phyloP scores from a whole-genome alignment of 371 early-diverging fungal genomes.

The Mucor saturninus region DNA sequence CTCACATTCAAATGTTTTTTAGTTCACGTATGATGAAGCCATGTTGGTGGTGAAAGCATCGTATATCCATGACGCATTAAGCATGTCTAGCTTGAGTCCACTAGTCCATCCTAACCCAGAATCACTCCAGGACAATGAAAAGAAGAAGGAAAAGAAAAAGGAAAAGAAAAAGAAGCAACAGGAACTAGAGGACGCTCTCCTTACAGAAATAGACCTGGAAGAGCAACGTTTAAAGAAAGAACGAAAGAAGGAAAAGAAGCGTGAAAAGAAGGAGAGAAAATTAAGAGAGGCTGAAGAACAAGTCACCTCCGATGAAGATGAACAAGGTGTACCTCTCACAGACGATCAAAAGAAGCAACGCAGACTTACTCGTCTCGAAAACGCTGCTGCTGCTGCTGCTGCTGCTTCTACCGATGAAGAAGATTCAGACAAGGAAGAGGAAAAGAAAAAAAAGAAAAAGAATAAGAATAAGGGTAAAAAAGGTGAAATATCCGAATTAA shows the following conservation, averaged over 20 bases:
- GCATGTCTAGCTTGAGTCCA: constrained; percentile 38
- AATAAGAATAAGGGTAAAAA: constrained; percentile 23
- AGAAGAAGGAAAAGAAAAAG: constrained; percentile 11
- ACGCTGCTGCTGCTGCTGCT: not conserved
- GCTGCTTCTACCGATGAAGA: not conserved
- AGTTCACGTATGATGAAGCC: constrained; percentile 63
- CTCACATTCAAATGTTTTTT: not conserved
- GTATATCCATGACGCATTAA: constrained; percentile 57
- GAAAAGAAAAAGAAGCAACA: constrained; percentile 18
- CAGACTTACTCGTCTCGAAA: not conserved
- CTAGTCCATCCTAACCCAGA: constrained; percentile 10
- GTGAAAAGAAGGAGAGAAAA: constrained; percentile 18
- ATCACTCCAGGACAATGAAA: not conserved
- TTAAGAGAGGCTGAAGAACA: constrained; percentile 11
- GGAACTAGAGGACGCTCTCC: constrained; percentile 1
- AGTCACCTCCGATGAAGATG: constrained; percentile 5
- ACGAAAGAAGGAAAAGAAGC: constrained; percentile 9
- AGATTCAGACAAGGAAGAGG: not conserved
- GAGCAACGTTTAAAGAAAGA: constrained; percentile 15
- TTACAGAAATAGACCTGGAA: constrained; percentile 7
- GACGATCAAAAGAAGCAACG: constrained; percentile 10
- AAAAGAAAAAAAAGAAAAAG: constrained; percentile 17
- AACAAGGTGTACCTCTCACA: constrained; percentile 9
- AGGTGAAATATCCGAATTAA: constrained; percentile 20
- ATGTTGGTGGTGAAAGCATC: constrained; percentile 38